A percentile compares a stretch with the other conserved stretches of the same genome.
Evolutionary conservation across 768 basidiomycete species (phyloP).

Genomic region (Royoungia palumana): DNA sequence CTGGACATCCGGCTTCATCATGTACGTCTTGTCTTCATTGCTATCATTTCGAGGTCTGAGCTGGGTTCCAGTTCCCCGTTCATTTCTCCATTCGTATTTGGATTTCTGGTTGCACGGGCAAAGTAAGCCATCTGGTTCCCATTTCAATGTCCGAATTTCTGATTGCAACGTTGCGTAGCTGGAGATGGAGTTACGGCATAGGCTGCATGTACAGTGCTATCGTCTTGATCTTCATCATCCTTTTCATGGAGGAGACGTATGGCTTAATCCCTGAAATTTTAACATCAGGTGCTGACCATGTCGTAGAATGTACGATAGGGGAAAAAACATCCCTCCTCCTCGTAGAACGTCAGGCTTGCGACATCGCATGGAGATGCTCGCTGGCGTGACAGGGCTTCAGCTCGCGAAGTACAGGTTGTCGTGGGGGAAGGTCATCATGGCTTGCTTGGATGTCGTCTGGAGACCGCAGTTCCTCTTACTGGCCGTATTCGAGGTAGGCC

Average conservation of each 20-base stretch:
- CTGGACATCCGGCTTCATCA: slow-evolving; percentile 53
- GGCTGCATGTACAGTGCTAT: slow-evolving; percentile 45
- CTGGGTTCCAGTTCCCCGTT: slow-evolving; percentile 31
- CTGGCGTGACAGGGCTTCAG: slow-evolving; percentile 45
- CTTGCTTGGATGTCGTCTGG: slow-evolving; percentile 44
- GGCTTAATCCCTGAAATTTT: slow-evolving; percentile 2
- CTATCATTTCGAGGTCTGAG: slow-evolving; percentile 17
- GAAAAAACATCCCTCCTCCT: slow-evolving; percentile 30
- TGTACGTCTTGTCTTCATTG: slow-evolving; percentile 44
- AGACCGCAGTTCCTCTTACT: slow-evolving; percentile 45
- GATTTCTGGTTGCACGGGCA: slow-evolving; percentile 26
- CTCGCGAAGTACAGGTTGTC: slow-evolving; percentile 45
- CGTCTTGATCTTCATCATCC: slow-evolving; percentile 43
- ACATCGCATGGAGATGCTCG: slow-evolving; percentile 43
- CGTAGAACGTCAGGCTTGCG: slow-evolving; percentile 31
- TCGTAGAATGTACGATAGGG: slow-evolving; percentile 47
- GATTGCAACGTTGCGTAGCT: slow-evolving; percentile 26
- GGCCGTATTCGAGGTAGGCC: slow-evolving; percentile 37
- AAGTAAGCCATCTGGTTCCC: slow-evolving; percentile 14
- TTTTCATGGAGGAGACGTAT: slow-evolving; percentile 53
- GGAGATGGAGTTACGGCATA: slow-evolving; percentile 54
- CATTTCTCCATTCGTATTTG: slow-evolving; percentile 29
- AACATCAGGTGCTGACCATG: not conserved
- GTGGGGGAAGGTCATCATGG: slow-evolving; percentile 34
- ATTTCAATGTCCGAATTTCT: no score